Evolutionary conservation across 495 filamentous ascomycete species (phyloP).

Genomic region (Recurvomyces mirabilis): DNA sequence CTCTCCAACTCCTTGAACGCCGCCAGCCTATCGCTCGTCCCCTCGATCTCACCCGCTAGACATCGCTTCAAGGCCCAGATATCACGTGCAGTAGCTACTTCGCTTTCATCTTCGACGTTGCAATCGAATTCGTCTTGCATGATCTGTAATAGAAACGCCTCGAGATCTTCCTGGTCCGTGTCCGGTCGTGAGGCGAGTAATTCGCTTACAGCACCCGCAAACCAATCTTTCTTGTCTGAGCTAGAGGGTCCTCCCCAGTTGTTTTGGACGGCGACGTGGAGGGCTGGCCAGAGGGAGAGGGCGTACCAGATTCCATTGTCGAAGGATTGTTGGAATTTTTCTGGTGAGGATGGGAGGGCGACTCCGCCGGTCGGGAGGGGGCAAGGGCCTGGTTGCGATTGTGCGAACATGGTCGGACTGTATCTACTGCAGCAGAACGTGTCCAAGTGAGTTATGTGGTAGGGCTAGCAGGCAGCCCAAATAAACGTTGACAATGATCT

Average conservation of each 20-base stretch:
- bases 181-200: conserved; percentile 58
- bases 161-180: conserved; percentile 71
- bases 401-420: conserved; percentile 7
- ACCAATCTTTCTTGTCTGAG: conserved; percentile 87
- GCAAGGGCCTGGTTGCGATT: not conserved
- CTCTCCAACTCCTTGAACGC: conserved; percentile 57
- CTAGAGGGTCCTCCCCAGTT: conserved; percentile 82
- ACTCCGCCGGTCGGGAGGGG: conserved; percentile 7
- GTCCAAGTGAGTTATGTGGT: too few species aligned
- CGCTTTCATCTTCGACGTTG: conserved; percentile 78
- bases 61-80: conserved; percentile 57
- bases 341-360: conserved; percentile 19
- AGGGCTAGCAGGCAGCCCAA: too few species aligned
- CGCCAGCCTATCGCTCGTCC: conserved; percentile 29
- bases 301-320: conserved; percentile 62
- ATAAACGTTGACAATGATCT: too few species aligned
- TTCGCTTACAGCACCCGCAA: conserved; percentile 78
- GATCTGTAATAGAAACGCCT: conserved; percentile 70
- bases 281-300: conserved; percentile 72
- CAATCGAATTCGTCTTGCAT: conserved; percentile 95
- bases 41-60: conserved; percentile 32
- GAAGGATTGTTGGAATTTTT: conserved; percentile 32
- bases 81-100: conserved; percentile 56
- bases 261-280: conserved; percentile 76
- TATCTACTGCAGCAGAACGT: too few species aligned